phyloP scores from a whole-genome alignment of 352 stramenopile genomes.

The Globisporangium iwayamae region DNA sequence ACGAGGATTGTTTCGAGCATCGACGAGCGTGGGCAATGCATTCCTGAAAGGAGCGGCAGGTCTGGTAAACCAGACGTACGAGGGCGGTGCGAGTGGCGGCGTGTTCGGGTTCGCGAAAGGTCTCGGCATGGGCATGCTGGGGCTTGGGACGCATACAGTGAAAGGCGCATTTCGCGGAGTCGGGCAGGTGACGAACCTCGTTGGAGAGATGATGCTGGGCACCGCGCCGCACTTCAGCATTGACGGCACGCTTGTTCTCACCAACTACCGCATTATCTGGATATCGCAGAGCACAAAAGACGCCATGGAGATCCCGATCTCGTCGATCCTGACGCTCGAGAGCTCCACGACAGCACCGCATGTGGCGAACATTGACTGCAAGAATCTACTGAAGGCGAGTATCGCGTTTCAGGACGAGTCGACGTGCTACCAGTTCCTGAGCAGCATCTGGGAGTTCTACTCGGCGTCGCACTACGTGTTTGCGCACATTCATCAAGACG shows the following conservation, averaged over 20 bases:
- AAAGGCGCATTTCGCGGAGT: constrained; percentile 85
- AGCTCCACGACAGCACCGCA: constrained; percentile 80
- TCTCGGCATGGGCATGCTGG: constrained; percentile 83
- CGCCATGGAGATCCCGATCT: constrained; percentile 78
- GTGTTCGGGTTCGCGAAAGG: constrained; percentile 88
- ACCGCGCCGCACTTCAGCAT: constrained; percentile 86
- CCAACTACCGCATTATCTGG: constrained; percentile 87
- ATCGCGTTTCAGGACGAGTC: constrained; percentile 82
- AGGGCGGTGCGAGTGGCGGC: constrained; percentile 76
- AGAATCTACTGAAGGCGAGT: constrained; percentile 70
- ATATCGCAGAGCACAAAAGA: constrained; percentile 74
- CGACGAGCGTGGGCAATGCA: constrained; percentile 79
- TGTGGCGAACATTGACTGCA: constrained; percentile 83
- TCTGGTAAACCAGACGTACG: constrained; percentile 84
- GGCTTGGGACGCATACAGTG: constrained; percentile 79
- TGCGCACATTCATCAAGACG: constrained; percentile 71
- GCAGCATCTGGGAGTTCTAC: constrained; percentile 74
- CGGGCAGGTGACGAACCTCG: constrained; percentile 82
- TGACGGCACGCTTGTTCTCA: constrained; percentile 75
- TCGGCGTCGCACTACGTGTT: constrained; percentile 65
- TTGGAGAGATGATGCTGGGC: constrained; percentile 84
- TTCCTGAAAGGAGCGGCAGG: constrained; percentile 81
- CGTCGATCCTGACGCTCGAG: constrained; percentile 73
- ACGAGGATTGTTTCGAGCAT: constrained; percentile 73
- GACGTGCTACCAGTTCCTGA: constrained; percentile 74